Conservation (phyloP, 2,329 filamentous ascomycete species). For the Daldinia sp. region DNA sequence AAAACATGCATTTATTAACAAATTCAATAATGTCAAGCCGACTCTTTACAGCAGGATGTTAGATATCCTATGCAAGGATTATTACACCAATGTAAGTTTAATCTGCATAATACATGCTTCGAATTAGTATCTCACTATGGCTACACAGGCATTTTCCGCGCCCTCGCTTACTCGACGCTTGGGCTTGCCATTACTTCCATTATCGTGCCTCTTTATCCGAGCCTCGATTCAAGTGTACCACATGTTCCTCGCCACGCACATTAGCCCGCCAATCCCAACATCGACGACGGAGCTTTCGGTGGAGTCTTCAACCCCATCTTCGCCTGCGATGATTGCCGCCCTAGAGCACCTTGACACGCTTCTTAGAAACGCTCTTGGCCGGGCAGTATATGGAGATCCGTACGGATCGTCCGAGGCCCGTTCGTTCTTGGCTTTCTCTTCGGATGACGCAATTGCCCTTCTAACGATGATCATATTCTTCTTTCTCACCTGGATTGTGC, state of each 20-base stretch:
- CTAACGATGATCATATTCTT: constrained; percentile 89
- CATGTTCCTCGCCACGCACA: constrained; percentile 93
- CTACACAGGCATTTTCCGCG: constrained; percentile 80
- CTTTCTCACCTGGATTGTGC: constrained; percentile 83
- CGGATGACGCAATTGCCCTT: constrained; percentile 80
- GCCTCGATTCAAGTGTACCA: constrained; percentile 96
- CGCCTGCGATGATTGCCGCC: constrained; percentile 80
- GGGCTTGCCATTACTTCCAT: constrained; percentile 88
- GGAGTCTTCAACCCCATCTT: constrained; percentile 72
- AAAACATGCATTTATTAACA: constrained; percentile 97
- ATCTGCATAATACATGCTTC: not conserved
- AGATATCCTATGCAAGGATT: constrained; percentile 96
- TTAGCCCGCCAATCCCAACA: constrained; percentile 77
- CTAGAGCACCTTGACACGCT: constrained; percentile 83
- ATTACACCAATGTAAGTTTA: constrained; percentile 85
- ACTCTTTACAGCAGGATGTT: constrained; percentile 89
- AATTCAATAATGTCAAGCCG: constrained; percentile 98
- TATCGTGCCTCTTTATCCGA: constrained; percentile 95
- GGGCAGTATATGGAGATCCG: constrained; percentile 74
- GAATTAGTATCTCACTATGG: constrained; percentile 27
- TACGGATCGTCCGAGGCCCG: constrained; percentile 56
- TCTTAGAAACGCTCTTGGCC: constrained; percentile 80
- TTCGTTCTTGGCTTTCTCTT: constrained; percentile 68
- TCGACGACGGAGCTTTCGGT: constrained; percentile 74
- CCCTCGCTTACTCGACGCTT: constrained; percentile 91